phyloP scores from a whole-genome alignment of 371 early-diverging fungal genomes.

The Zopfochytrium polystomum region DNA sequence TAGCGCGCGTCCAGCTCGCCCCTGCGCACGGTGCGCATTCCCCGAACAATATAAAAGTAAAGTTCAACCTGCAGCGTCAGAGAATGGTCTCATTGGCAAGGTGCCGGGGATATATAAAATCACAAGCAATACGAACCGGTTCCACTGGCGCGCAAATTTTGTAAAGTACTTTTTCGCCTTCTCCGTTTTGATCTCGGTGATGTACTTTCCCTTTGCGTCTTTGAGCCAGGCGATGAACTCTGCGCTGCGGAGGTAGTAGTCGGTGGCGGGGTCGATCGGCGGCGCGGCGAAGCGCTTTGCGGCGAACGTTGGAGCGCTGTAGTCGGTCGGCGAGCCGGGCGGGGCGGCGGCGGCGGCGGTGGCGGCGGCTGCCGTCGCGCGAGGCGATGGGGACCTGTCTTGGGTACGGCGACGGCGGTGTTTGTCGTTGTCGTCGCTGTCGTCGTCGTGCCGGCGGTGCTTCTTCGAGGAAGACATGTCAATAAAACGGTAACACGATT shows the following conservation, averaged over 20 bases:
- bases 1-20: constrained; percentile 13
- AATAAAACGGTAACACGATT: too few relatives aligned
- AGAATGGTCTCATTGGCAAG: neutral
- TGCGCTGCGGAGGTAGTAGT: constrained; percentile 13
- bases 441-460: too few relatives aligned
- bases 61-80: neutral
- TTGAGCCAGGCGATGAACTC: constrained; percentile 65
- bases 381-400: too few relatives aligned
- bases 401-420: too few relatives aligned
- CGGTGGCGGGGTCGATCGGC: neutral
- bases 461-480: too few relatives aligned
- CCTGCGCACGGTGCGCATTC: constrained; percentile 10
- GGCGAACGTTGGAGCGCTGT: too few relatives aligned
- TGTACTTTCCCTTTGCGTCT: constrained; percentile 66
- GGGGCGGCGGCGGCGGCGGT: too few relatives aligned
- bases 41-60: neutral
- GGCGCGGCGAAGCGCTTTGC: too few relatives aligned
- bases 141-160: constrained; percentile 49
- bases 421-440: too few relatives aligned
- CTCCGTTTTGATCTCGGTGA: constrained; percentile 68
- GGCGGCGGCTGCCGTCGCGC: too few relatives aligned
- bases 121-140: constrained; percentile 18
- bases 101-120: neutral
- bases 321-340: too few relatives aligned
- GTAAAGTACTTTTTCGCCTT: constrained; percentile 70